These are phyloP conservation scores for Daldinia bambusicola DNA, from an alignment of 495 filamentous ascomycete species.

Conservation along the genomic window DNA sequence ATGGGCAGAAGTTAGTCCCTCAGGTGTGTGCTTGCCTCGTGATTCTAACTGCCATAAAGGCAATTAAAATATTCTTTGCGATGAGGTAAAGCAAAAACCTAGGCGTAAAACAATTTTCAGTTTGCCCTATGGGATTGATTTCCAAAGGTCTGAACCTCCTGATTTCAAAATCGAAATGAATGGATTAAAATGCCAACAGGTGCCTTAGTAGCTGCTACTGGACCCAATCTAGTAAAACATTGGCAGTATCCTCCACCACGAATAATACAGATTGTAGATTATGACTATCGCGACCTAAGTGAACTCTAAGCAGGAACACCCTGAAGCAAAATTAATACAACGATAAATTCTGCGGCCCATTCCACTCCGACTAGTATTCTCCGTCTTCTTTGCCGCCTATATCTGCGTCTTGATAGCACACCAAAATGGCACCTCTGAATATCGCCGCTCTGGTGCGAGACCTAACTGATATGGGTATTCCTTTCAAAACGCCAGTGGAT, in stretches of 20 bases:
- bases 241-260: neutral
- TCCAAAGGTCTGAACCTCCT: too few relatives aligned
- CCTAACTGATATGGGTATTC: neutral
- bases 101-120: too few relatives aligned
- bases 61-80: too few relatives aligned
- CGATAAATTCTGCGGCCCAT: neutral
- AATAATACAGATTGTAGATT: neutral
- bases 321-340: neutral
- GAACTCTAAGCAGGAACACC: neutral
- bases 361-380: too few relatives aligned
- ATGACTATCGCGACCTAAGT: neutral
- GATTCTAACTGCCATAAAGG: too few relatives aligned
- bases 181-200: neutral
- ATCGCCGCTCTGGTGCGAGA: neutral
- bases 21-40: too few relatives aligned
- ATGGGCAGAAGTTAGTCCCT: too few relatives aligned
- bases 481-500: conserved; percentile 11
- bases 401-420: neutral
- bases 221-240: neutral
- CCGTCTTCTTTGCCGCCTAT: neutral
- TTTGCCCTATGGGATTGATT: too few relatives aligned
- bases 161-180: neutral
- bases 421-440: conserved; percentile 17
- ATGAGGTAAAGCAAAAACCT: too few relatives aligned
- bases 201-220: neutral